phyloP scores from a whole-genome alignment of 2,329 filamentous ascomycete genomes.

The Neofusicoccum laricinum region DNA sequence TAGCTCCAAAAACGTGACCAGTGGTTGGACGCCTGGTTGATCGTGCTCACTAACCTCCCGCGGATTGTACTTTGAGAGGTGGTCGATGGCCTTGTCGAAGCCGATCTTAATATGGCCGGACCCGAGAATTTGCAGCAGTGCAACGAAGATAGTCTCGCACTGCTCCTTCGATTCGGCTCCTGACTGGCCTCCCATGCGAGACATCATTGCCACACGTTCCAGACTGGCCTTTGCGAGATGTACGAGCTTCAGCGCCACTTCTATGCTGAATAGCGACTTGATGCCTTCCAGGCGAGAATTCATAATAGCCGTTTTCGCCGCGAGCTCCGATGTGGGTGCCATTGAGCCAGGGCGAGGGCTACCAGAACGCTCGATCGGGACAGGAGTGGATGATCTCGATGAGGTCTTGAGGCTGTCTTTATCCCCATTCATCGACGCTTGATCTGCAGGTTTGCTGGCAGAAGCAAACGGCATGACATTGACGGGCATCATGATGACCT shows the following conservation, averaged over 20 bases:
- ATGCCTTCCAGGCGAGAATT: constrained; percentile 92
- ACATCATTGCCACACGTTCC: constrained; percentile 80
- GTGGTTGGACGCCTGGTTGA: constrained; percentile 71
- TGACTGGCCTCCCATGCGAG: constrained; percentile 72
- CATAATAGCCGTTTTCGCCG: constrained; percentile 97
- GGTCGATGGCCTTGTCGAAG: constrained; percentile 87
- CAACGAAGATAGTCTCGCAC: constrained; percentile 85
- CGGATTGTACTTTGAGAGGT: constrained; percentile 88
- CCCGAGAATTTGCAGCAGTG: constrained; percentile 78
- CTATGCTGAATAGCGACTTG: constrained; percentile 91
- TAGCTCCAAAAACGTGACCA: constrained; percentile 93
- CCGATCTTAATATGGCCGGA: constrained; percentile 85
- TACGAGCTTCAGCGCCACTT: constrained; percentile 85
- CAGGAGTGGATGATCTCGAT: constrained; percentile 34
- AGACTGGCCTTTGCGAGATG: constrained; percentile 85
- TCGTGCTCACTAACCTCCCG: constrained; percentile 72
- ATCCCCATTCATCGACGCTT: constrained; percentile 26
- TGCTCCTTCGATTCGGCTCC: constrained; percentile 83
- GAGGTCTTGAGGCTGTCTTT: constrained; percentile 24
- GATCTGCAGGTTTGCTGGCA: constrained; percentile 33
- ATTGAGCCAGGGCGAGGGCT: constrained; percentile 46
- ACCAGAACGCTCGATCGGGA: constrained; percentile 30
- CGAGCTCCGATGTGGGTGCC: constrained; percentile 83
- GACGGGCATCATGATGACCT: constrained; percentile 98
- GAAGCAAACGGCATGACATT: constrained; percentile 61